These are phyloP conservation scores for Corrigiola litoralis DNA, from an alignment of 179 eudicot species.

Conservation along the genomic window DNA sequence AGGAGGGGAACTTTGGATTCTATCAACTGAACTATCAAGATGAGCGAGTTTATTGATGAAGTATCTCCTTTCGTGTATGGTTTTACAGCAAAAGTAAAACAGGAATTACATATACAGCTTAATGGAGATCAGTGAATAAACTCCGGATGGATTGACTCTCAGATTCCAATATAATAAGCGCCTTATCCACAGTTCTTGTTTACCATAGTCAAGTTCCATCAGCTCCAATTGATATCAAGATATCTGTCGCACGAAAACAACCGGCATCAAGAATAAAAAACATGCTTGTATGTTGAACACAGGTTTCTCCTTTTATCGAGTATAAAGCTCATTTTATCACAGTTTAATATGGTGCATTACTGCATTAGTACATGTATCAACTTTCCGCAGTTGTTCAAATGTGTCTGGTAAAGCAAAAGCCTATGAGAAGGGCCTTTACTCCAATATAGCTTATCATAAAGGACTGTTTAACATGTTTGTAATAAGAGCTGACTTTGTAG, in stretches of 20 bases:
- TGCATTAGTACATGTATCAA: neutral
- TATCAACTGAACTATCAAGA: no score
- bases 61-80: slow-evolving; percentile 14
- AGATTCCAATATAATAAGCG: slow-evolving; percentile 14
- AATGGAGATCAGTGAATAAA: slow-evolving; percentile 14
- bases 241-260: slow-evolving; percentile 3
- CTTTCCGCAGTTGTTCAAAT: neutral
- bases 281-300: neutral
- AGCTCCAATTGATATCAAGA: slow-evolving; percentile 2
- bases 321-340: neutral
- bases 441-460: neutral
- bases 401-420: neutral
- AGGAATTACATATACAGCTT: slow-evolving; percentile 17
- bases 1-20: no score
- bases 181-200: slow-evolving; percentile 6
- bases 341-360: neutral
- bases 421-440: neutral
- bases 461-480: no score
- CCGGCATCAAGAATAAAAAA: neutral
- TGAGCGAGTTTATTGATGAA: slow-evolving; percentile 18
- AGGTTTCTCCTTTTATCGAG: neutral
- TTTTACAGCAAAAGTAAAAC: slow-evolving; percentile 9
- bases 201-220: neutral
- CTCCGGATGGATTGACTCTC: neutral
- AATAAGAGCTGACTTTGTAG: no score